Evolutionary conservation across 805 yeast species (phyloP).

Genomic region (Saturnispora gosingensis): DNA sequence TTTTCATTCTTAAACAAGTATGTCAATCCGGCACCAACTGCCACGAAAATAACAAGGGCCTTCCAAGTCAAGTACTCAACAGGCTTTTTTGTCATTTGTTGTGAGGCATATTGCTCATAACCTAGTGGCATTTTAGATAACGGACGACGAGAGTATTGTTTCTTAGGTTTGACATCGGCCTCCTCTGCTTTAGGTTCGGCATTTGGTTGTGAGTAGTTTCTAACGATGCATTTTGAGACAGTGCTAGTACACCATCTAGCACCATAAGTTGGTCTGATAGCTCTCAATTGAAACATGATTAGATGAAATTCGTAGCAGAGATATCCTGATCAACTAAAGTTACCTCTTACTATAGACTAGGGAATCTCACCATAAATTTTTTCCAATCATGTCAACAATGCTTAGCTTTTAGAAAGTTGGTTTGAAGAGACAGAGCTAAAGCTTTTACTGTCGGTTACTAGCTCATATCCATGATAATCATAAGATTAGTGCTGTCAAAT

Average conservation of each 20-base stretch:
- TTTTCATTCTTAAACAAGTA: slow-evolving; percentile 70
- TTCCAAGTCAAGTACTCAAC: slow-evolving; percentile 82
- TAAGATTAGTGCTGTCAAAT: no score
- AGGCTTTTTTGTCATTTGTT: slow-evolving; percentile 27
- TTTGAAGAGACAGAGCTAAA: no score
- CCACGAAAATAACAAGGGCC: slow-evolving; percentile 57
- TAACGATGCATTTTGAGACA: not conserved
- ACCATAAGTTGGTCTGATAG: not conserved
- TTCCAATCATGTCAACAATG: not conserved
- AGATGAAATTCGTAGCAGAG: not conserved
- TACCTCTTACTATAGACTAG: not conserved
- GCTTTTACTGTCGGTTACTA: no score
- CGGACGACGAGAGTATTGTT: slow-evolving; percentile 37
- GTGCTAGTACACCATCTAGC: not conserved
- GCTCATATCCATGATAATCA: no score
- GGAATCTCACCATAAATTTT: not conserved
- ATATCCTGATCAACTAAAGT: not conserved
- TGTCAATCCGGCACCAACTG: slow-evolving; percentile 64
- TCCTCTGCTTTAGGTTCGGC: not conserved
- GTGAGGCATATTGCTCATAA: slow-evolving; percentile 26
- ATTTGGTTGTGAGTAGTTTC: not conserved
- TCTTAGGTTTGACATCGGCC: not conserved
- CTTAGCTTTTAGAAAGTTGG: not conserved
- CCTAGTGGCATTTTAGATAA: slow-evolving; percentile 77
- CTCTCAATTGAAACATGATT: not conserved